Evolutionary conservation across 2,329 filamentous ascomycete genomes (phyloP).

Genomic region (Hansfordia pulvinata): DNA sequence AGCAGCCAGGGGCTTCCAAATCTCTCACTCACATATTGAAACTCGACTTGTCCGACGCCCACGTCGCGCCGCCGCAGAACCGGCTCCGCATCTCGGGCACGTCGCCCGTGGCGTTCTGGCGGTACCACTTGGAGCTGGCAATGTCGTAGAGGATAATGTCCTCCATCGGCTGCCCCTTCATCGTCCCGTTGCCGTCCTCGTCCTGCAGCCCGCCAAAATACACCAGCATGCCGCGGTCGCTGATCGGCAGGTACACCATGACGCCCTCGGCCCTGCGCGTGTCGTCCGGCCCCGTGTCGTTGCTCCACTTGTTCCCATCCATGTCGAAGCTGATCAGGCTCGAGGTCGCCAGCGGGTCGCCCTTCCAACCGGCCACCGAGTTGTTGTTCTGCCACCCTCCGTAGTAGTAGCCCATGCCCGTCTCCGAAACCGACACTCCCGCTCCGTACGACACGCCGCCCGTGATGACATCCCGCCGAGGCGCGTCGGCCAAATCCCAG

Average conservation of each 20-base stretch:
- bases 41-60: slow-evolving; percentile 43
- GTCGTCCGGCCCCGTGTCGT: slow-evolving; percentile 38
- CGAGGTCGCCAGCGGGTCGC: slow-evolving; percentile 30
- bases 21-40: slow-evolving; percentile 52
- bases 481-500: slow-evolving; percentile 35
- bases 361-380: slow-evolving; percentile 36
- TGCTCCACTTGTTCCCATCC: slow-evolving; percentile 34
- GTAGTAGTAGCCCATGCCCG: slow-evolving; percentile 45
- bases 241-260: slow-evolving; percentile 45
- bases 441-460: slow-evolving; percentile 41
- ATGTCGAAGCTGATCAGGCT: slow-evolving; percentile 44
- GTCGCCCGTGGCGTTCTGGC: slow-evolving; percentile 38
- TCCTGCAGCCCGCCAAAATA: slow-evolving; percentile 48
- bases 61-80: slow-evolving; percentile 48
- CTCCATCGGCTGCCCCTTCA: slow-evolving; percentile 28
- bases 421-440: slow-evolving; percentile 36
- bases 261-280: slow-evolving; percentile 42
- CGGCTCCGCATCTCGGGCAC: slow-evolving; percentile 37
- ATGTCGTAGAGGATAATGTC: slow-evolving; percentile 48
- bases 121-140: slow-evolving; percentile 44
- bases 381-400: slow-evolving; percentile 47
- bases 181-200: slow-evolving; percentile 30
- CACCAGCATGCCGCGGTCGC: slow-evolving; percentile 43
- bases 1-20: no score
- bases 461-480: slow-evolving; percentile 22